phyloP scores from a whole-genome alignment of 179 eudicot species.

The Silene coronaria region DNA sequence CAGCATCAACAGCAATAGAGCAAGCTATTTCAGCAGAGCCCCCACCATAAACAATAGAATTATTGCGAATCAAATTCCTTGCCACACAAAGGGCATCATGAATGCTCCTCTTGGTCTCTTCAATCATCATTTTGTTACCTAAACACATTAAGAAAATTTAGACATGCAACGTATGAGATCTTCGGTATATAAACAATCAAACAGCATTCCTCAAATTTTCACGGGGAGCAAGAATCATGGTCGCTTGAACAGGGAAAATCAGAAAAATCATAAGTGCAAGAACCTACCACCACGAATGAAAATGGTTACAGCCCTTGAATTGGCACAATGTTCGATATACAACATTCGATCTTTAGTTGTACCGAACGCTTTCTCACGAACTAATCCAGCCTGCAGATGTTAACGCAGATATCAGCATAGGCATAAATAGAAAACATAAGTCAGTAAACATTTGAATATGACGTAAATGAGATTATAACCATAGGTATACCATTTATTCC shows the following conservation, averaged over 20 bases:
- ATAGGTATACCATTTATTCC: not conserved
- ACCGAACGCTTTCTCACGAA: slow-evolving; percentile 90
- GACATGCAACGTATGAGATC: not conserved
- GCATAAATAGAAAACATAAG: not conserved
- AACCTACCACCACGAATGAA: slow-evolving; percentile 91
- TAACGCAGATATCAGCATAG: not conserved
- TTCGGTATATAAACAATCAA: not conserved
- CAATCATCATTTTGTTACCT: slow-evolving; percentile 98
- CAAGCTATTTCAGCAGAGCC: slow-evolving; percentile 93
- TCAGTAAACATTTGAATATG: not conserved
- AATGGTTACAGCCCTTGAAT: slow-evolving; percentile 88
- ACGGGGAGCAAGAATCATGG: too few relatives aligned
- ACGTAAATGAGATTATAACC: not conserved
- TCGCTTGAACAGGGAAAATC: not conserved
- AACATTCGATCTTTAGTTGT: slow-evolving; percentile 95
- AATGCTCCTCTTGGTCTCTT: slow-evolving; percentile 90
- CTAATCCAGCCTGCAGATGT: slow-evolving; percentile 76
- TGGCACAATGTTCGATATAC: slow-evolving; percentile 94
- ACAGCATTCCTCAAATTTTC: too few relatives aligned
- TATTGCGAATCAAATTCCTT: slow-evolving; percentile 87
- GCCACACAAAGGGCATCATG: slow-evolving; percentile 97
- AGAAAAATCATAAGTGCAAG: not conserved
- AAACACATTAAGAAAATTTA: not conserved
- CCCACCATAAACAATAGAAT: slow-evolving; percentile 93
- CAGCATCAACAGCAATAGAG: slow-evolving; percentile 95